phyloP scores from a whole-genome alignment of 2,329 filamentous ascomycete species.

The Fusarium solani-melongenae region DNA sequence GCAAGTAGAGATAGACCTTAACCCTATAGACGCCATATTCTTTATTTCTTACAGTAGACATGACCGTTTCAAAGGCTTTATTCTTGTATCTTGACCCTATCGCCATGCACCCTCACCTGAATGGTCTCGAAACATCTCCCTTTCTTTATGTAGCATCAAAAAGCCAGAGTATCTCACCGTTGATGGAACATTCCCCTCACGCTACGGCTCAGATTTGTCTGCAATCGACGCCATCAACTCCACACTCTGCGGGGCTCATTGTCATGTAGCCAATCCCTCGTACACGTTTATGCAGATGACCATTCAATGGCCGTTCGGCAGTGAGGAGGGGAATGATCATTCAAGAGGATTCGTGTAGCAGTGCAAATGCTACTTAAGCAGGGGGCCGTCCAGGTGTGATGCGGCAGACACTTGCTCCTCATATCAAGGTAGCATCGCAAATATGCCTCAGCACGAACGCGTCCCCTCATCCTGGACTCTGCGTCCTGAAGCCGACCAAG shows the following conservation, averaged over 20 bases:
- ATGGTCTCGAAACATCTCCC: too few relatives aligned
- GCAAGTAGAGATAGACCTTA: not conserved
- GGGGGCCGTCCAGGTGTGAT: not conserved
- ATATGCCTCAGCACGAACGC: slow-evolving; percentile 46
- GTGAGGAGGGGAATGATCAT: not conserved
- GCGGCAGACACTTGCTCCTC: not conserved
- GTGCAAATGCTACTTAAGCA: not conserved
- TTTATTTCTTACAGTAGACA: not conserved
- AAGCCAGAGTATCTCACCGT: not conserved
- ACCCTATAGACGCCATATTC: not conserved
- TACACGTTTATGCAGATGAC: not conserved
- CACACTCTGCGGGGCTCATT: not conserved
- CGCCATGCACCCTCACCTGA: too few relatives aligned
- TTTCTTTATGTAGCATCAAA: not conserved
- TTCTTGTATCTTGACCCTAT: not conserved
- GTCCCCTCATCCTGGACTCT: slow-evolving; percentile 43
- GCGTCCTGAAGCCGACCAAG: slow-evolving; percentile 42
- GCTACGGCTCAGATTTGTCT: not conserved
- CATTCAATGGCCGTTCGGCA: not conserved
- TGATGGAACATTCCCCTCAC: not conserved
- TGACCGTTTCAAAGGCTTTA: not conserved
- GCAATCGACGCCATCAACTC: not conserved
- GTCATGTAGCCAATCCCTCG: not conserved
- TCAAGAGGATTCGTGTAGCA: not conserved
- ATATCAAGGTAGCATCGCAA: not conserved